Conservation (phyloP, 192 early-diverging fungal genomes). For the Backusella westeae region DNA sequence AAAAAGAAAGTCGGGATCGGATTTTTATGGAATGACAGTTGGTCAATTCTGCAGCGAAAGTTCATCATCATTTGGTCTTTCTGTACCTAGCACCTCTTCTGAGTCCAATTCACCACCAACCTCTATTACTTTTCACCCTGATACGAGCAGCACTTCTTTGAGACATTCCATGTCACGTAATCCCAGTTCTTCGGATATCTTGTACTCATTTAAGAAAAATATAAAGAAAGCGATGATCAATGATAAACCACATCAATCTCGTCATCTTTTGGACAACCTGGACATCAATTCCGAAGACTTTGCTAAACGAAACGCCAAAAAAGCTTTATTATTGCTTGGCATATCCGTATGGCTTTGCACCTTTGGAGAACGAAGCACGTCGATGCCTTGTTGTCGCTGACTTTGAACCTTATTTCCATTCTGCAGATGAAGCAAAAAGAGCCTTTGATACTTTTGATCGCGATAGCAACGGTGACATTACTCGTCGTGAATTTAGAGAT, state of each 20-base stretch:
- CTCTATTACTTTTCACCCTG: background rate
- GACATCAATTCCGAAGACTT: conserved; percentile 31
- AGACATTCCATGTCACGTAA: background rate
- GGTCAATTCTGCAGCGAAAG: background rate
- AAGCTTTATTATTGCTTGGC: conserved; percentile 25
- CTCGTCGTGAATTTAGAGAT: conserved; percentile 77
- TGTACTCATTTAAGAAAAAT: conserved; percentile 19
- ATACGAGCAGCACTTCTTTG: background rate
- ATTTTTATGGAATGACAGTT: background rate
- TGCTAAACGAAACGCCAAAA: conserved; percentile 24
- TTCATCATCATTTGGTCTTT: background rate
- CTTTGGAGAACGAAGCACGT: conserved; percentile 26
- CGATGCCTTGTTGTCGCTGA: conserved; percentile 63
- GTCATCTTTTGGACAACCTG: conserved; percentile 4
- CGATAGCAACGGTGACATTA: conserved; percentile 84
- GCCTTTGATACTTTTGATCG: conserved; percentile 87
- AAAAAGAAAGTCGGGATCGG: background rate
- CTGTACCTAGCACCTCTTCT: background rate
- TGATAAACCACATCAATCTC: conserved; percentile 20
- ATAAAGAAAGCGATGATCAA: conserved; percentile 22
- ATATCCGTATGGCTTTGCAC: conserved; percentile 3
- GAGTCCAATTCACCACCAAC: background rate
- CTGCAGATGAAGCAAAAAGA: conserved; percentile 64
- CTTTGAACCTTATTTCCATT: conserved; percentile 73
- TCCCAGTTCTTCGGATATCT: background rate